These are phyloP conservation scores for Mycena metata DNA, from an alignment of 768 basidiomycete genomes.

Conservation along the genomic window DNA sequence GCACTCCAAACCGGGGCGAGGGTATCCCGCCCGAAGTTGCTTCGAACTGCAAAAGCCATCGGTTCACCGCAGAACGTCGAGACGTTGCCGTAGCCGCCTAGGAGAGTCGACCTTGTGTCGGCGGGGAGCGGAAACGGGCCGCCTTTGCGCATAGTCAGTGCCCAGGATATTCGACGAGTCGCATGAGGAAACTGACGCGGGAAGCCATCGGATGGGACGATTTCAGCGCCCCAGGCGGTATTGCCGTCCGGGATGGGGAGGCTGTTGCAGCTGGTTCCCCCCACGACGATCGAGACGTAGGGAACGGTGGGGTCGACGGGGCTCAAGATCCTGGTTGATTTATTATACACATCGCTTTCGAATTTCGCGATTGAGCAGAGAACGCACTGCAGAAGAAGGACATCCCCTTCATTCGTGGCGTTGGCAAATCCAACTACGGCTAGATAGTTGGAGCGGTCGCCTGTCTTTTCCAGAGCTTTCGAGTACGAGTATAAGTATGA, in stretches of 20 bases:
- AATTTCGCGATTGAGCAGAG: conserved; percentile 10
- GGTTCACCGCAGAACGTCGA: conserved; percentile 15
- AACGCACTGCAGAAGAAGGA: conserved; percentile 27
- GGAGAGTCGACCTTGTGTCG: conserved; percentile 14
- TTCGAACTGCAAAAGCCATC: conserved; percentile 20
- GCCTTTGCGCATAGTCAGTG: conserved; percentile 9
- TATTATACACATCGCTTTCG: conserved; percentile 12
- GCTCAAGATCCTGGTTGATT: conserved; percentile 26
- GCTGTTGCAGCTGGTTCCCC: conserved; percentile 6
- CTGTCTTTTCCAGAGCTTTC: conserved; percentile 23
- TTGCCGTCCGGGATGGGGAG: conserved; percentile 9
- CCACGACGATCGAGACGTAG: conserved; percentile 16
- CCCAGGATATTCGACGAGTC: neutral
- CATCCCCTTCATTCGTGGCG: conserved; percentile 20
- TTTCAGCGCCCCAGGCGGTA: conserved; percentile 16
- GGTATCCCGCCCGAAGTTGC: conserved; percentile 12
- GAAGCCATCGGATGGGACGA: conserved; percentile 18
- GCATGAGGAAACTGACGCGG: conserved; percentile 13
- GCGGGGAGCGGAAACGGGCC: conserved; percentile 19
- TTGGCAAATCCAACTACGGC: conserved; percentile 22
- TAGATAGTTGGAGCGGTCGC: conserved; percentile 19
- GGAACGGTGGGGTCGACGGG: conserved; percentile 21
- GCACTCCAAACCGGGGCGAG: conserved; percentile 21
- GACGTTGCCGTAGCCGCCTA: conserved; percentile 20
- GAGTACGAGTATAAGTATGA: neutral